Percentiles rank a stretch among this genome's conserved stretches.
Evolutionary conservation across 345 rosid species (phyloP).

Genomic region (Turnera subulata): DNA sequence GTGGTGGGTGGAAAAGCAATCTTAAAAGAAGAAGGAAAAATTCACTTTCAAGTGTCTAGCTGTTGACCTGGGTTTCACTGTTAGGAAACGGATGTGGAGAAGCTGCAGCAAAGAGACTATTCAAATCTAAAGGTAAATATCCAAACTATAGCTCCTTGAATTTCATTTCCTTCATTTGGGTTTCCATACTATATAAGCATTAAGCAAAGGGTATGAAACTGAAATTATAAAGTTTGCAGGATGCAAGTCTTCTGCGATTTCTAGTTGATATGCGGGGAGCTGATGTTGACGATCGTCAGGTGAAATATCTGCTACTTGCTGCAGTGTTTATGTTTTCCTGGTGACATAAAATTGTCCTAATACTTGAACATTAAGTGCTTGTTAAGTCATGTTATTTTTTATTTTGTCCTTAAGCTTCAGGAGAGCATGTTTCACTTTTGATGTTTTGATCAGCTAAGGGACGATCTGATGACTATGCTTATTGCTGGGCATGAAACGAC

Average conservation of each 20-base stretch:
- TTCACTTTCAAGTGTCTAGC: slow-evolving; percentile 1
- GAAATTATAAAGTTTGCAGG: slow-evolving; percentile 47
- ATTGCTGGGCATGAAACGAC: slow-evolving; percentile 97
- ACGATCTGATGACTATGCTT: slow-evolving; percentile 92
- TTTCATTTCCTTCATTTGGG: not conserved
- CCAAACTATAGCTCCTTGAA: no score
- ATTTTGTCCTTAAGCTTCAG: no score
- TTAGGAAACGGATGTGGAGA: slow-evolving; percentile 90
- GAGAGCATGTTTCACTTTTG: not conserved
- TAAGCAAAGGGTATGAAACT: slow-evolving; percentile 4
- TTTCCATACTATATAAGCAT: not conserved
- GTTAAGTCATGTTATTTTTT: no score
- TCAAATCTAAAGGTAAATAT: slow-evolving; percentile 60
- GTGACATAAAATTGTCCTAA: not conserved
- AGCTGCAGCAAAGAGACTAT: slow-evolving; percentile 84
- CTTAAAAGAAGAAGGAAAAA: no score
- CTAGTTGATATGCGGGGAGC: slow-evolving; percentile 91
- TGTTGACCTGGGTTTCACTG: slow-evolving; percentile 16
- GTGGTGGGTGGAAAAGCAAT: not conserved
- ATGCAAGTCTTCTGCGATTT: slow-evolving; percentile 87
- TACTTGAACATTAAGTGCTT: not conserved
- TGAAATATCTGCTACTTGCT: slow-evolving; percentile 21
- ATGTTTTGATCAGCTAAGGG: slow-evolving; percentile 56
- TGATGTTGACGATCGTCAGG: slow-evolving; percentile 88
- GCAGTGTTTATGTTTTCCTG: no score